Evolutionary conservation across 1,284 basidiomycete genomes (phyloP).

Genomic region (Leccinum pallidistipes): DNA sequence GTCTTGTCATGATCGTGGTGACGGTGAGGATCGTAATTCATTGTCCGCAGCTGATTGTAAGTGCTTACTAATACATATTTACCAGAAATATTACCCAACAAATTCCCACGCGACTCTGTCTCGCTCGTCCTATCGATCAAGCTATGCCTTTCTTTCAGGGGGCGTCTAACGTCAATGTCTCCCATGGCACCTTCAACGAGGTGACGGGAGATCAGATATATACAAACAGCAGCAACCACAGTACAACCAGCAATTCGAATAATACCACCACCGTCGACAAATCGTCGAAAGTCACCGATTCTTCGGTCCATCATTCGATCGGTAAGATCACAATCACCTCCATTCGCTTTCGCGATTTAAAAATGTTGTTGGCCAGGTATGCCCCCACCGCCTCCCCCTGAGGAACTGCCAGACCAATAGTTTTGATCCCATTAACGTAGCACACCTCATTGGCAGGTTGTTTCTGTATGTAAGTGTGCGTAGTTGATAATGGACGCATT

Average conservation of each 20-base stretch:
- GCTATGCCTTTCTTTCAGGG: conserved; percentile 30
- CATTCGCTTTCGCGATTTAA: background rate
- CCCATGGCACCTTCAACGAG: conserved; percentile 23
- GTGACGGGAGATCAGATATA: conserved; percentile 23
- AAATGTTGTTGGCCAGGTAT: conserved; percentile 7
- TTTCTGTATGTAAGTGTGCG: conserved; percentile 6
- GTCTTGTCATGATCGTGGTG: conserved; percentile 25
- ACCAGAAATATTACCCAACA: background rate
- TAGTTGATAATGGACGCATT: background rate
- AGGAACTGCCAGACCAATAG: conserved; percentile 5
- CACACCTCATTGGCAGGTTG: background rate
- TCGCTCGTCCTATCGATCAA: background rate
- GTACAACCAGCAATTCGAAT: conserved; percentile 16
- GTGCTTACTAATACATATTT: conserved; percentile 12
- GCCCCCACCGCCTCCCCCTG: conserved; percentile 3
- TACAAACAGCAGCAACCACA: conserved; percentile 24
- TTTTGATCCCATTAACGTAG: background rate
- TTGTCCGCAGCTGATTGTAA: conserved; percentile 13
- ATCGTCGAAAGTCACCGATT: conserved; percentile 21
- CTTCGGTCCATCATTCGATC: conserved; percentile 31
- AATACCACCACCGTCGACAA: conserved; percentile 22
- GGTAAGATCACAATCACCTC: conserved; percentile 13
- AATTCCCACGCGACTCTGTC: conserved; percentile 4
- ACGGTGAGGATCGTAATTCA: conserved; percentile 3
- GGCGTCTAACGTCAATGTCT: conserved; percentile 17